Evolutionary conservation across 345 rosid genomes (phyloP).

Genomic region (Hevea brasiliensis): DNA sequence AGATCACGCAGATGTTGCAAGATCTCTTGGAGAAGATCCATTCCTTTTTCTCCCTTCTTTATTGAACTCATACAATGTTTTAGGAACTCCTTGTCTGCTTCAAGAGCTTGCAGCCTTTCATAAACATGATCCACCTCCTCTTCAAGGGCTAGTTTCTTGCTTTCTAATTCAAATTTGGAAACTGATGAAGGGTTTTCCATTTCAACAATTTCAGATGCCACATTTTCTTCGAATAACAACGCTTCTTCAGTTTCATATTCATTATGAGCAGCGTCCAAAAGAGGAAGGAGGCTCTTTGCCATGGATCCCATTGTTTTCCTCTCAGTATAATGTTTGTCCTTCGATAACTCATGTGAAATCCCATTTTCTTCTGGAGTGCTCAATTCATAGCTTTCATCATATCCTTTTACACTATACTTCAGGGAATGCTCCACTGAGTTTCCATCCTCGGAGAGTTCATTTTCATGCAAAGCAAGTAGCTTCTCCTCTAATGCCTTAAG

Average conservation of each 20-base stretch:
- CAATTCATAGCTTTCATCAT: conserved; percentile 29
- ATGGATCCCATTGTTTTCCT: conserved; percentile 59
- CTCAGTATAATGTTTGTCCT: conserved; percentile 25
- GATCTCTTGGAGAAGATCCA: conserved; percentile 78
- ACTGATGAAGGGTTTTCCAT: conserved; percentile 18
- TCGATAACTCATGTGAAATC: conserved; percentile 22
- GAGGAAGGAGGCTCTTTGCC: conserved; percentile 87
- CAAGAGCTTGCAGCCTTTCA: conserved; percentile 56
- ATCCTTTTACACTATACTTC: conserved; percentile 13
- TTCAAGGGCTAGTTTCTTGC: conserved; percentile 53
- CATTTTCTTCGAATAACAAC: conserved; percentile 27
- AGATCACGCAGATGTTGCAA: conserved; percentile 84
- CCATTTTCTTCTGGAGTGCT: conserved; percentile 42
- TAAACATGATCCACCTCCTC: conserved; percentile 65
- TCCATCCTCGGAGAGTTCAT: conserved; percentile 44
- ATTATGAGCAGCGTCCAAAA: conserved; percentile 66
- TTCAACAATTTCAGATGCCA: conserved; percentile 35
- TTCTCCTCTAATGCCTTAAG: conserved; percentile 37
- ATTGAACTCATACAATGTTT: conserved; percentile 82
- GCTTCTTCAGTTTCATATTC: conserved; percentile 49
- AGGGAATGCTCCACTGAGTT: background rate
- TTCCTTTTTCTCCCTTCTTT: conserved; percentile 87
- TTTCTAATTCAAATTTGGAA: conserved; percentile 41
- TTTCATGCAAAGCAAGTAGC: conserved; percentile 52
- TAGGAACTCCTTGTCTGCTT: conserved; percentile 89